A percentile compares a stretch with the other conserved stretches of the same genome.
Conservation (phyloP, 768 basidiomycete genomes). For the Podaxis mareebaensis region DNA sequence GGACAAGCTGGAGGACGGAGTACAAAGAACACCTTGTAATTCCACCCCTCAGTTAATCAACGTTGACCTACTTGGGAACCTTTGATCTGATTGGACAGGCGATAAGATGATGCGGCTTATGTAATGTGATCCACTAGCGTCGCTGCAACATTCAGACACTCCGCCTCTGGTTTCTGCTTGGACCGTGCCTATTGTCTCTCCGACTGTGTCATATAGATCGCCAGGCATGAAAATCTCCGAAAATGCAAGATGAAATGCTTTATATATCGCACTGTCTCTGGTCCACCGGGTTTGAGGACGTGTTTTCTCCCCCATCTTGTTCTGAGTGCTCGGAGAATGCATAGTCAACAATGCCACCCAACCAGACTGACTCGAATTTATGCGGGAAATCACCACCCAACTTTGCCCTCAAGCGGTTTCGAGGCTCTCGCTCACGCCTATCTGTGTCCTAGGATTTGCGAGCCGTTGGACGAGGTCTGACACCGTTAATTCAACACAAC, state of each 20-base stretch:
- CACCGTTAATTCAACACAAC: background rate
- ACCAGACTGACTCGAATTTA: background rate
- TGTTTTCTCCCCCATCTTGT: background rate
- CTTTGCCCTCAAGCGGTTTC: background rate
- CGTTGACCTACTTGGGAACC: background rate
- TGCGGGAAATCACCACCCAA: background rate
- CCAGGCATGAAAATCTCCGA: background rate
- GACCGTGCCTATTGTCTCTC: background rate
- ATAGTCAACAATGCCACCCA: background rate
- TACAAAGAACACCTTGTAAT: conserved; percentile 13
- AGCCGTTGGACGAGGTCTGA: background rate
- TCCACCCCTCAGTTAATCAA: conserved; percentile 7
- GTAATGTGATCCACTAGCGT: background rate
- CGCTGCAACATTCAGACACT: no score
- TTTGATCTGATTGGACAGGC: background rate
- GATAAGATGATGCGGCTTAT: background rate
- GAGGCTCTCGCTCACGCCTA: background rate
- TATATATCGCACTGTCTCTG: background rate
- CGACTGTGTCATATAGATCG: background rate
- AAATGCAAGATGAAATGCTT: background rate
- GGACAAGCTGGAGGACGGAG: conserved; percentile 7
- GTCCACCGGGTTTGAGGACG: background rate
- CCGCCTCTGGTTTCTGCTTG: no score
- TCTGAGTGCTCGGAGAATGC: background rate
- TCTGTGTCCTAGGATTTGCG: background rate